Percentiles rank a stretch among this genome's conserved stretches.
These are phyloP conservation scores for Podosphaera leucotricha DNA, from an alignment of 2,329 filamentous ascomycete species.

Conservation along the genomic window DNA sequence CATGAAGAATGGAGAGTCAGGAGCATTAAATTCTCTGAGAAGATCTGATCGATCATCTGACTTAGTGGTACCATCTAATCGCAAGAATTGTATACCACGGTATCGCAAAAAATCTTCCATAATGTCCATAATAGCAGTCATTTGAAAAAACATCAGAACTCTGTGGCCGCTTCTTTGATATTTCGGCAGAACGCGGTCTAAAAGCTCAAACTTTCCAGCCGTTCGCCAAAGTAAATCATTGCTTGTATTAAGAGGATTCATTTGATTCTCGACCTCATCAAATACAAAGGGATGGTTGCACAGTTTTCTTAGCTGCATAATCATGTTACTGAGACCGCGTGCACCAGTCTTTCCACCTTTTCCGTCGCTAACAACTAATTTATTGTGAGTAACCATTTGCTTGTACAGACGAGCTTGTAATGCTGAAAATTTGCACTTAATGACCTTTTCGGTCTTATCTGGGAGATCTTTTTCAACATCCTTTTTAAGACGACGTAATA, in stretches of 20 bases:
- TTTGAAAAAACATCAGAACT: conserved; percentile 99
- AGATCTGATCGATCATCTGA: conserved; percentile 90
- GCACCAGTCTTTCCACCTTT: conserved; percentile 88
- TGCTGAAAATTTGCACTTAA: conserved; percentile 96
- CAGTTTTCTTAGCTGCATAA: conserved; percentile 96
- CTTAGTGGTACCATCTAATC: conserved; percentile 90
- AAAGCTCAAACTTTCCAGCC: conserved; percentile 85
- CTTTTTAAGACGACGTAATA: conserved; percentile 95
- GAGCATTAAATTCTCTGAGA: conserved; percentile 70
- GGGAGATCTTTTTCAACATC: conserved; percentile 97
- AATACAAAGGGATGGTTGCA: conserved; percentile 99
- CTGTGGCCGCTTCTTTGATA: conserved; percentile 80
- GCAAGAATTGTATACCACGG: conserved; percentile 63
- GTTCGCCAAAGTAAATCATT: conserved; percentile 93
- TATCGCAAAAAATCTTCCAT: conserved; percentile 95
- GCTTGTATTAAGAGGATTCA: conserved; percentile 72
- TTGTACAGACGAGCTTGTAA: conserved; percentile 88
- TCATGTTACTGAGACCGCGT: conserved; percentile 95
- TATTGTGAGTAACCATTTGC: conserved; percentile 91
- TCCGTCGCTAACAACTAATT: conserved; percentile 78
- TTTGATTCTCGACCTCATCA: conserved; percentile 90
- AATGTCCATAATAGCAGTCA: conserved; percentile 99
- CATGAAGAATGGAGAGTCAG: conserved; percentile 82
- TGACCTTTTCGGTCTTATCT: conserved; percentile 96
- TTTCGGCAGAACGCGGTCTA: conserved; percentile 82